A percentile compares a stretch with the other conserved stretches of the same genome.
phyloP scores from a whole-genome alignment of 176 grass and related monocot species.

The Cenchrus fungigraminus region DNA sequence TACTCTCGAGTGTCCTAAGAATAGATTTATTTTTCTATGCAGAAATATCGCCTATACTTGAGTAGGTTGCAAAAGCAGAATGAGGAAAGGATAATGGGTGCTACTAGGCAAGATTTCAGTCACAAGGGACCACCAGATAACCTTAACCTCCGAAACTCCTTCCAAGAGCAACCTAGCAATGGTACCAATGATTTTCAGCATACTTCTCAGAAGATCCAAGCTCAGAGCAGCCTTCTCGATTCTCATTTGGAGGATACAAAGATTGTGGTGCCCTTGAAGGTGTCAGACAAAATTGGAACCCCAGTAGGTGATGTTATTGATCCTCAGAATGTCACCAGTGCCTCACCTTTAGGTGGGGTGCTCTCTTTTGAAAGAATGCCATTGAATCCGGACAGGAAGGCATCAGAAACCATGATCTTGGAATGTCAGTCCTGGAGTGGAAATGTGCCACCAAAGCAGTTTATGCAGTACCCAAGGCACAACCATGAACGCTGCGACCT shows the following conservation, averaged over 20 bases:
- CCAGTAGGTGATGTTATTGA: conserved; percentile 37
- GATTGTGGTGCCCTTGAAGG: conserved; percentile 29
- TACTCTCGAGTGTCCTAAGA: conserved; percentile 5
- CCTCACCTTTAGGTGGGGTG: conserved; percentile 56
- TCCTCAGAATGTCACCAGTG: conserved; percentile 43
- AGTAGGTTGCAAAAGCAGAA: conserved; percentile 95
- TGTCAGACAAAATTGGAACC: conserved; percentile 46
- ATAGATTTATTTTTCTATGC: conserved; percentile 46
- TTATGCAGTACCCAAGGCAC: conserved; percentile 87
- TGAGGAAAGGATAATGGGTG: conserved; percentile 61
- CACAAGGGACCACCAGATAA: conserved; percentile 55
- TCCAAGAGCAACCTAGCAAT: conserved; percentile 54
- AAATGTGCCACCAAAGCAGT: conserved; percentile 62
- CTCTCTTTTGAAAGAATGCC: conserved; percentile 67
- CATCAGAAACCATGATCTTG: conserved; percentile 57
- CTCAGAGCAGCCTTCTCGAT: conserved; percentile 50
- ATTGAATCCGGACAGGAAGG: conserved; percentile 59
- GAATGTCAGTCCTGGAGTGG: conserved; percentile 59
- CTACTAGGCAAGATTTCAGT: conserved; percentile 61
- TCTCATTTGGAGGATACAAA: conserved; percentile 56
- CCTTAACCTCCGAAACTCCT: conserved; percentile 57
- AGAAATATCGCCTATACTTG: conserved; percentile 99
- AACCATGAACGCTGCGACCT: conserved; percentile 73
- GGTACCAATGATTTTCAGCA: conserved; percentile 36
- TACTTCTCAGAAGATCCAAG: conserved; percentile 51